A percentile compares a stretch with the other conserved stretches of the same genome.
phyloP scores from a whole-genome alignment of 2,329 filamentous ascomycete genomes.

The Hawksworthiomyces lignivorus region DNA sequence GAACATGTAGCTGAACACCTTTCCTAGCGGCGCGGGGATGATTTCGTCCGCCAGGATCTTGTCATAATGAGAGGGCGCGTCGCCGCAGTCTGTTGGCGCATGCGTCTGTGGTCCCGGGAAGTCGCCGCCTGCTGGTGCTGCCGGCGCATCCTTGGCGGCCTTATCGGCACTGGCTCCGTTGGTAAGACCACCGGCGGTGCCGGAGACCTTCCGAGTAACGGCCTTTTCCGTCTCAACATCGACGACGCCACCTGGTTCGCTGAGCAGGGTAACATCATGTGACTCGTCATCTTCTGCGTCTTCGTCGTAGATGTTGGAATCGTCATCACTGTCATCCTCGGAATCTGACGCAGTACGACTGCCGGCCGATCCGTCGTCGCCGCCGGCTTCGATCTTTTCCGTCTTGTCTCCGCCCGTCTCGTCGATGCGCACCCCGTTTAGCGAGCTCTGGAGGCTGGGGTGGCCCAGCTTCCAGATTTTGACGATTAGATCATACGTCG shows the following conservation, averaged over 20 bases:
- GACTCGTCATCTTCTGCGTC: conserved; percentile 66
- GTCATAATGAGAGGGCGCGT: conserved; percentile 72
- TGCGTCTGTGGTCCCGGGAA: conserved; percentile 83
- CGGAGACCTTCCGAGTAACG: conserved; percentile 66
- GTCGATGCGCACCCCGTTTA: conserved; percentile 80
- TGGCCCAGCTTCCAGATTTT: conserved; percentile 98
- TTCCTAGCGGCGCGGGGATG: conserved; percentile 80
- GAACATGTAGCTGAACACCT: conserved; percentile 84
- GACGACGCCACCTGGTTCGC: conserved; percentile 34
- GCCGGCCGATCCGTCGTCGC: conserved; percentile 37
- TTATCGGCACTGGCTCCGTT: conserved; percentile 43
- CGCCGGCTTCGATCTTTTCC: conserved; percentile 63
- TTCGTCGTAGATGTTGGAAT: conserved; percentile 71
- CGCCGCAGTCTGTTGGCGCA: conserved; percentile 76
- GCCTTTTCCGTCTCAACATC: conserved; percentile 54
- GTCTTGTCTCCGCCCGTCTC: conserved; percentile 84
- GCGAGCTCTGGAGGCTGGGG: conserved; percentile 79
- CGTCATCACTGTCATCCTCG: conserved; percentile 60
- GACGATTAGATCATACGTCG: conserved; percentile 93
- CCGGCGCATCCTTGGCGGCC: conserved; percentile 38
- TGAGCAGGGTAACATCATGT: conserved; percentile 26
- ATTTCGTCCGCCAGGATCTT: conserved; percentile 78
- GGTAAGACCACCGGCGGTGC: conserved; percentile 32
- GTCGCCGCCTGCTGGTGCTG: conserved; percentile 34
- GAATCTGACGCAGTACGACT: conserved; percentile 48